These are phyloP conservation scores for Malus hybrid DNA, from an alignment of 331 rosid species.

Conservation along the genomic window DNA sequence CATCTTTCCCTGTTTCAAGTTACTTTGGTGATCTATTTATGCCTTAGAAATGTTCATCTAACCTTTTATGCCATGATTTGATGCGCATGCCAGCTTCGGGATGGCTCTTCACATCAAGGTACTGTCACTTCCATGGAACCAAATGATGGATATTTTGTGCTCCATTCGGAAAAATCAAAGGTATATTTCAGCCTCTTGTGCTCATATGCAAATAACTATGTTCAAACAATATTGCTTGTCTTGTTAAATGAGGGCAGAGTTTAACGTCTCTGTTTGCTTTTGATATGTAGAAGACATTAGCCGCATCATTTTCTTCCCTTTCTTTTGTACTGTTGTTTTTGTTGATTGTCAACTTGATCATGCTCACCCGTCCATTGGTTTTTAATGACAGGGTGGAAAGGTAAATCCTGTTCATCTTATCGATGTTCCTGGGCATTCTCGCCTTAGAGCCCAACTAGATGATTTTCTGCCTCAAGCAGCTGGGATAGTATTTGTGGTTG, in stretches of 20 bases:
- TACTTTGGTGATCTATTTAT: background rate
- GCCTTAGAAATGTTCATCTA: background rate
- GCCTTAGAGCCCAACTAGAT: constrained; percentile 82
- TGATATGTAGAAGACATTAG: background rate
- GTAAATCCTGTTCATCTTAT: constrained; percentile 70
- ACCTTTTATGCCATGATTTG: constrained; percentile 12
- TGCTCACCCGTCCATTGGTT: background rate
- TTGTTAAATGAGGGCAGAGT: background rate
- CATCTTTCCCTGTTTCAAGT: background rate
- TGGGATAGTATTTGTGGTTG: constrained; percentile 76
- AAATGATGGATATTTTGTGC: constrained; percentile 72
- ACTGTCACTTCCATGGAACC: constrained; percentile 99
- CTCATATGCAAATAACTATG: background rate
- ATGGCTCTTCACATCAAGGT: constrained; percentile 88
- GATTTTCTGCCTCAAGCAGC: constrained; percentile 88
- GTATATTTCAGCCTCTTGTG: constrained; percentile 20
- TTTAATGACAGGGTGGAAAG: constrained; percentile 53
- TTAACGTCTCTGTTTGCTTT: background rate
- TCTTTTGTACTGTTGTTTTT: background rate
- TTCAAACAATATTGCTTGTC: no score
- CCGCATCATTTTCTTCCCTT: background rate
- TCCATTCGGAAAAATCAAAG: constrained; percentile 66
- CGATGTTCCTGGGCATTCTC: constrained; percentile 95
- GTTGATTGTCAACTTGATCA: background rate
- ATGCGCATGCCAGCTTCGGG: constrained; percentile 53